These are phyloP conservation scores for Pseudogymnoascus sp. DNA, from an alignment of 2,329 filamentous ascomycete species.

Conservation along the genomic window DNA sequence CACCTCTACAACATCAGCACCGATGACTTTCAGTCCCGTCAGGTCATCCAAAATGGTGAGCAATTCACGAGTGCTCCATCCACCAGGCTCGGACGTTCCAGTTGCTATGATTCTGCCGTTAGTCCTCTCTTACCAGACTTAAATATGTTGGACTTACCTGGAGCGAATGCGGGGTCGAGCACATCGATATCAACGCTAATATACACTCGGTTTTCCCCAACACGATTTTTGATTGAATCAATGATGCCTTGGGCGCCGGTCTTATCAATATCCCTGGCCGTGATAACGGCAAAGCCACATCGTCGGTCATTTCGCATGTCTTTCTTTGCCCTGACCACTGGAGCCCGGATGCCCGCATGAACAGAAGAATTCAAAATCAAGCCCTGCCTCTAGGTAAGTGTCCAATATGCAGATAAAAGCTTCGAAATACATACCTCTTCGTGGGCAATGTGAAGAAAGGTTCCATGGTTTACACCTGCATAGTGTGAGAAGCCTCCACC, in stretches of 20 bases:
- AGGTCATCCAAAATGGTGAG: conserved; percentile 51
- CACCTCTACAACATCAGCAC: conserved; percentile 55
- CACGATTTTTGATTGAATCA: conserved; percentile 37
- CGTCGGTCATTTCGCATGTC: conserved; percentile 49
- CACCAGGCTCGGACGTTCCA: conserved; percentile 53
- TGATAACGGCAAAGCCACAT: conserved; percentile 51
- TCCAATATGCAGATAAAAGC: not conserved
- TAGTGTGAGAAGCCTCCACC: conserved; percentile 30
- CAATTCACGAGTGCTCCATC: conserved; percentile 53
- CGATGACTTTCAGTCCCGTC: conserved; percentile 48
- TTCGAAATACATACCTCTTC: conserved; percentile 19
- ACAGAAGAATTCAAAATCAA: conserved; percentile 50
- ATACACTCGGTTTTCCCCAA: conserved; percentile 44
- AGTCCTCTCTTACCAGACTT: conserved; percentile 19
- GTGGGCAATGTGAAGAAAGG: conserved; percentile 28
- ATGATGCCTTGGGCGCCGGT: conserved; percentile 37
- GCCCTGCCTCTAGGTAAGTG: conserved; percentile 26
- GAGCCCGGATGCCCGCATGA: conserved; percentile 54
- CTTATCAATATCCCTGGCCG: conserved; percentile 42
- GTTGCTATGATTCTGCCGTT: not conserved
- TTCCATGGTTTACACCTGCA: conserved; percentile 26
- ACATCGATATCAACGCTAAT: conserved; percentile 46
- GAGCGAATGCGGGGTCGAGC: conserved; percentile 42
- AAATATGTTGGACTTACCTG: conserved; percentile 29
- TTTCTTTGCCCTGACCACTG: conserved; percentile 37